Base-by-base conservation (phyloP, 2,329 filamentous ascomycete species). In the Dothideomycetes sp. region DNA sequence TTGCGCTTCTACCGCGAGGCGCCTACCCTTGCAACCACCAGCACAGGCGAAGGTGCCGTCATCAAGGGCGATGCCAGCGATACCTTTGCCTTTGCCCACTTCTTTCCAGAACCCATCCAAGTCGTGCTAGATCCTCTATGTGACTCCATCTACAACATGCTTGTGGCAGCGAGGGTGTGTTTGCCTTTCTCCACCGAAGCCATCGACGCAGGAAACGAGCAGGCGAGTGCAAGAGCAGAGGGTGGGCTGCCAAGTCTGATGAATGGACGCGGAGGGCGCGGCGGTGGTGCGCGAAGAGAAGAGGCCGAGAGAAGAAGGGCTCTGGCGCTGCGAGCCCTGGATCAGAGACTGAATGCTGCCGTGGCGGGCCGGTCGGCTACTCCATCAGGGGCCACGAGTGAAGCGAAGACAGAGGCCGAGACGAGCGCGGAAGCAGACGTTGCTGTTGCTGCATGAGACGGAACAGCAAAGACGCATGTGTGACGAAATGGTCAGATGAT, bases 11-110 rank as follows among this genome's bases (percentile, higher is more conserved):
- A 85, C 70, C 94, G 94, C 65, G 64, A 70, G 41, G 75, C 80
- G 43, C 72, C 66, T n/a, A 74, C 70, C 44, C 61, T 71, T 4
- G 70, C 72, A 0, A 69, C 69, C 1, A 65, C 69, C 2, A 66
- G 68, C 4, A 52, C 53, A 2, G 69, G 68, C 36, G 67, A 70
- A 38, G 62, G 56, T 4, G 59, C 63, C 5, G 41, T 41, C 5
- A 75, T 94, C 50, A 83, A 81, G 47, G 91, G 91, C 46, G 91
- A 98, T 59, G 85, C 91, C 27, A 93, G 84, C 60, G 91, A 98
- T 62, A 94, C 88, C 0, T 98, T 98, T 57, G 83, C 88, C 5
- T 94, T 98, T 59, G 81, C 87, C 48, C 86, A 91, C 53, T 94
- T 98, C 69, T 96, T 96, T 65, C 91, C 91, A 0, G 83, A 82